phyloP scores from a whole-genome alignment of 306 rosid genomes.

The Begonia peltatifolia region DNA sequence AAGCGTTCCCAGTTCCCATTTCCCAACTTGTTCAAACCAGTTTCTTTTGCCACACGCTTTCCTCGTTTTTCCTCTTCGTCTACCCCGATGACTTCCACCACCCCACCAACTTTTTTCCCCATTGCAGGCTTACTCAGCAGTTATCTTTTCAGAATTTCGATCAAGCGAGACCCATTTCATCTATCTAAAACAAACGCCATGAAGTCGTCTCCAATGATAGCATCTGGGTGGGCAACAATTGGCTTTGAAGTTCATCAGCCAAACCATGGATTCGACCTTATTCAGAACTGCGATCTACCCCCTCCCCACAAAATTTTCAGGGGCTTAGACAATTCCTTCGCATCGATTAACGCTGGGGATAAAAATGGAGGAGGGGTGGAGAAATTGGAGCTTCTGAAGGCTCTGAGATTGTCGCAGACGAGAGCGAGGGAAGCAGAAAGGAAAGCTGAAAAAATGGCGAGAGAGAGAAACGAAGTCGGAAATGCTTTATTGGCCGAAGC shows the following conservation, averaged over 20 bases:
- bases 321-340: slow-evolving; percentile 19
- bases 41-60: too few species aligned
- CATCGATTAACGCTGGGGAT: neutral
- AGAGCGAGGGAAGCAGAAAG: slow-evolving; percentile 72
- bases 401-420: slow-evolving; percentile 62
- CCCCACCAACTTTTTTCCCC: too few species aligned
- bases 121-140: too few species aligned
- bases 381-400: slow-evolving; percentile 48
- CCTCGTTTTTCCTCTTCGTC: too few species aligned
- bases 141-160: too few species aligned
- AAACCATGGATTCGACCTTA: slow-evolving; percentile 35
- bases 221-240: too few species aligned
- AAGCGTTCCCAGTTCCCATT: too few species aligned
- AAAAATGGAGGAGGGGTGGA: neutral
- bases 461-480: slow-evolving; percentile 42
- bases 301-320: slow-evolving; percentile 67
- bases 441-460: slow-evolving; percentile 30
- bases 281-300: slow-evolving; percentile 93
- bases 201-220: too few species aligned
- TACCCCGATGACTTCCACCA: too few species aligned
- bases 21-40: too few species aligned
- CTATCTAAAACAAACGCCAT: too few species aligned
- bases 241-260: slow-evolving; percentile 19
- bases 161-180: too few species aligned
- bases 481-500: slow-evolving; percentile 48